Evolutionary conservation across 2,329 filamentous ascomycete species (phyloP), one percentile per base, ranked within the genome.

Genomic region (Thyridium curvatum): DNA sequence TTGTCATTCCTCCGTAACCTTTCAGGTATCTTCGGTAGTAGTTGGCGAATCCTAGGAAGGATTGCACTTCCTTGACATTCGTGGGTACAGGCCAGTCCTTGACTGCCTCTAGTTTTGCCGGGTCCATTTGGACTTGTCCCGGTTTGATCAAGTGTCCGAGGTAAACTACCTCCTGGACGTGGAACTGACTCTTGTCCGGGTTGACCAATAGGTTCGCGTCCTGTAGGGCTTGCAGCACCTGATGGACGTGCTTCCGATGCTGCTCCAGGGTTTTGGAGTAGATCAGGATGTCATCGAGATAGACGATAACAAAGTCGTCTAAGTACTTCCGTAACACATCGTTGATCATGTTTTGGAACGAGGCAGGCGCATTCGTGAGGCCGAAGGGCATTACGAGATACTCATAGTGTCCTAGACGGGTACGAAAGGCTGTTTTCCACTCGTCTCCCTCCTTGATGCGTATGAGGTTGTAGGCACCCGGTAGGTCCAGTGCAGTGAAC

Each of bases 381-480:
- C 49, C 45, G 39, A 61, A 60, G 3, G 42, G 48, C 35, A 59
- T 58, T 12, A 60, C 36, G n/a, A 52, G 32, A 38, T 59, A 61
- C 35, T 60, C 43, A 41, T 41, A 62, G 31, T 51, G 33, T 9
- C 50, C 39, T n/a, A n/a, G n/a, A n/a, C n/a, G n/a, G n/a, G n/a
- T n/a, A n/a, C n/a, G n/a, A n/a, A n/a, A n/a, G n/a, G n/a, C n/a
- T n/a, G n/a, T n/a, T n/a, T n/a, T n/a, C n/a, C n/a, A n/a, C n/a
- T n/a, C n/a, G n/a, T n/a, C n/a, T n/a, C n/a, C n/a, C n/a, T n/a
- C n/a, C n/a, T n/a, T n/a, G n/a, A n/a, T n/a, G n/a, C n/a, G n/a
- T n/a, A n/a, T n/a, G n/a, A n/a, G n/a, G n/a, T n/a, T n/a, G n/a
- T n/a, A n/a, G n/a, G n/a, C n/a, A n/a, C n/a, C n/a, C n/a, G n/a